Conservation (phyloP, 1,139 yeast genomes). For the Pneumocystis sp. region DNA sequence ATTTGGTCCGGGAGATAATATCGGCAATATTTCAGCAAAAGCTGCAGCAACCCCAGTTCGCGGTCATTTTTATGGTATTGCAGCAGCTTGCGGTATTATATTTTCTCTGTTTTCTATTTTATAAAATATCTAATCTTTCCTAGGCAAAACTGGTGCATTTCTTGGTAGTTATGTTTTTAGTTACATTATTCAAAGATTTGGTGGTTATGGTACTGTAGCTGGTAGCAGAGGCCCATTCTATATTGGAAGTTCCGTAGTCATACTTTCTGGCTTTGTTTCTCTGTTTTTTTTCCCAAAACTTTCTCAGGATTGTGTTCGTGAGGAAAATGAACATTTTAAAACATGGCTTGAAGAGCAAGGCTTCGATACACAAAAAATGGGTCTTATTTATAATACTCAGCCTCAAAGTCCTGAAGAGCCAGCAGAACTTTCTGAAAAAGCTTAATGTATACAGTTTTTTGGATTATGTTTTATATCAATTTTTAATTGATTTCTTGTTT, state of each 20-base stretch:
- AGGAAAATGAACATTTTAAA: slow-evolving; percentile 60
- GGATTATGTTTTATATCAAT: not conserved
- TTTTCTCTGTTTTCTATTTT: not conserved
- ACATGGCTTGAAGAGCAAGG: slow-evolving; percentile 36
- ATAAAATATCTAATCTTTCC: not conserved
- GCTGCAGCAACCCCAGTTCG: slow-evolving; percentile 75
- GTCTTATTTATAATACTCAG: not conserved
- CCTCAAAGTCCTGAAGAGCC: not conserved
- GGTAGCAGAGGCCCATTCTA: slow-evolving; percentile 69
- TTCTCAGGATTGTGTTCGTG: slow-evolving; percentile 66
- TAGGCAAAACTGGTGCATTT: slow-evolving; percentile 84
- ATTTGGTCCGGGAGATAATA: slow-evolving; percentile 87
- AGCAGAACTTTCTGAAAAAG: not conserved
- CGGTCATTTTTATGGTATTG: slow-evolving; percentile 81
- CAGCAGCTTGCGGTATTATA: slow-evolving; percentile 42
- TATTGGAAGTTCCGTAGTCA: slow-evolving; percentile 62
- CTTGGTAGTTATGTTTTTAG: slow-evolving; percentile 86
- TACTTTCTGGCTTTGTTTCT: slow-evolving; percentile 55
- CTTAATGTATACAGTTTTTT: not conserved
- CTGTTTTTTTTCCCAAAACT: slow-evolving; percentile 63
- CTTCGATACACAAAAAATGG: slow-evolving; percentile 18
- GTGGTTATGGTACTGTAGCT: slow-evolving; percentile 28
- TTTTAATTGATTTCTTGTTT: no score
- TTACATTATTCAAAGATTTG: slow-evolving; percentile 37
- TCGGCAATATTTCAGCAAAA: slow-evolving; percentile 76